Base-by-base conservation (phyloP, 495 filamentous ascomycete species). In the Podospora anserina region DNA sequence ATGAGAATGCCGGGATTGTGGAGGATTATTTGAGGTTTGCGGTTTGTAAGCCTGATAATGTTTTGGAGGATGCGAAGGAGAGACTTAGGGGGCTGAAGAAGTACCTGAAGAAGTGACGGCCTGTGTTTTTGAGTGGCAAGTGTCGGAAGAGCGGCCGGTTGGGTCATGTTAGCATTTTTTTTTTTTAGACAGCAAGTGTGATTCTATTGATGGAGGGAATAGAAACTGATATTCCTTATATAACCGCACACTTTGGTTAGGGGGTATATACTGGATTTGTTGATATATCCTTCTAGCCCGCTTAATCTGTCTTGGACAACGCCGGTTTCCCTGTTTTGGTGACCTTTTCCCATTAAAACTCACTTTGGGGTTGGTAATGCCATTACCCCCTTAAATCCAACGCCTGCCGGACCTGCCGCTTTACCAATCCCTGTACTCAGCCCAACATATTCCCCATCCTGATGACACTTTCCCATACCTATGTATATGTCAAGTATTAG, bases 1-100 rank as follows among this genome's bases (percentile, higher is more conserved):
- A 90, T 58, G 81, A 78, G 67, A 97, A 97, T 68, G 87, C 90
- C 34, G 87, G 91, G 68, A 89, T 97, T 72, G 95, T 89, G 4
- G 91, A 97, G 85, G 90, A 97, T 75, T 99, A 94, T 77, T 81
- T 99, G 70, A 82, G 95, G 54, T 99, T 99, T 80, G 95, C 95
- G 2, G 94, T 99, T 11, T 99, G 95, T 81, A 99, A 99, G 86
- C 85, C 96, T 26, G 94, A 99, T 75, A 86, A 92, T 49, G 87
- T 99, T 15, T 79, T 99, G 11, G 93, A 97, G 79, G 87, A 84
- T 57, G 95, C 95, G 2, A 97, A 97, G 84, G 92, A 96, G 78
- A 84, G 93, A 73, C 77, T 99, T 71, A 85, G 93, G 68, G 92
- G 89, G 20, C 75, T 99, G 83, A 97, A 89, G 85, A 90, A 90